Evolutionary conservation across 805 yeast genomes (phyloP).

Genomic region (Clavispora vitiphila): DNA sequence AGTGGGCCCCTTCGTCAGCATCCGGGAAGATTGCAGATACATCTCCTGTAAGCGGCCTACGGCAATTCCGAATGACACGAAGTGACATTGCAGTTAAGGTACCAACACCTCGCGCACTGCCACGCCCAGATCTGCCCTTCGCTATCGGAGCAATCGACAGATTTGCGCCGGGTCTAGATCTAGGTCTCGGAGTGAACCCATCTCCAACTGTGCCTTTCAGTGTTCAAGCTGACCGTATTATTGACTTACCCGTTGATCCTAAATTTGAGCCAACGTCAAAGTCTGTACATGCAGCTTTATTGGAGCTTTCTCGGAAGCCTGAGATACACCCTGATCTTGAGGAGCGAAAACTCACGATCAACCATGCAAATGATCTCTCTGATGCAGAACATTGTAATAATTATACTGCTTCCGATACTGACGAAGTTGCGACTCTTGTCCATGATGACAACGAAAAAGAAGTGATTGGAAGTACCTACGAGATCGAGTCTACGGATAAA

Average conservation of each 20-base stretch:
- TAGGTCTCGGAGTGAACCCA: conserved; percentile 22
- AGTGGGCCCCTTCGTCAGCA: too few relatives aligned
- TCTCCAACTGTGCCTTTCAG: conserved; percentile 28
- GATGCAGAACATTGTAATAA: background rate
- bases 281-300: background rate
- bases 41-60: background rate
- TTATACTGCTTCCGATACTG: background rate
- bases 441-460: background rate
- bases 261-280: conserved; percentile 3
- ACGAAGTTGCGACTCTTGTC: conserved; percentile 4
- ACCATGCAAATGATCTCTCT: too few relatives aligned
- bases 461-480: background rate
- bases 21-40: background rate
- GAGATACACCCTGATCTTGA: background rate
- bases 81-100: background rate
- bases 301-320: background rate
- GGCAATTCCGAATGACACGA: background rate
- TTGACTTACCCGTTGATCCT: conserved; percentile 16
- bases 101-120: background rate
- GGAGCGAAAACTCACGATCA: background rate
- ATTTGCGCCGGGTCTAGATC: conserved; percentile 21
- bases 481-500: background rate
- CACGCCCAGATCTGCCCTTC: background rate
- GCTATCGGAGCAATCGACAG: background rate
- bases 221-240: conserved; percentile 25